Base-by-base conservation (phyloP, 139 green algal species). In the Tetraselmis chui region DNA sequence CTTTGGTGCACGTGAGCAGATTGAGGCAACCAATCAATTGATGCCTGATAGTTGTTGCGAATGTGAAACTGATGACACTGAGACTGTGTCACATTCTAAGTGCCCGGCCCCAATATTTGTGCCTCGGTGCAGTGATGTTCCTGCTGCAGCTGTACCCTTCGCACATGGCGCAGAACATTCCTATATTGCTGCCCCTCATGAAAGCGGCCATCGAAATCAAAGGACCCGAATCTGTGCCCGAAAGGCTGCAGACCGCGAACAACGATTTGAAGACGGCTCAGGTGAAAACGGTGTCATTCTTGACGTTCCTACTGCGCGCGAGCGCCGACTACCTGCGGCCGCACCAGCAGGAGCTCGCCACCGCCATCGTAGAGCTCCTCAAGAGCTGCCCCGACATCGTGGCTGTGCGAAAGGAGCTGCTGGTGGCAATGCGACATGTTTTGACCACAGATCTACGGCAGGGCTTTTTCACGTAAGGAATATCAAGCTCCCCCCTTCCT, bases 41-140 rank as follows among this genome's bases (percentile, higher is more conserved):
- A n/a, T n/a, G n/a, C n/a, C n/a, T n/a, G n/a, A n/a, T n/a, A n/a
- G n/a, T n/a, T n/a, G n/a, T n/a, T n/a, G n/a, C n/a, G n/a, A n/a
- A n/a, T n/a, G n/a, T n/a, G n/a, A n/a, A n/a, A n/a, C n/a, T n/a
- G n/a, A n/a, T n/a, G n/a, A n/a, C n/a, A n/a, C n/a, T n/a, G n/a
- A n/a, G n/a, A n/a, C n/a, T n/a, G n/a, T n/a, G n/a, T n/a, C n/a
- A n/a, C n/a, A n/a, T n/a, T n/a, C n/a, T n/a, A n/a, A n/a, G n/a
- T n/a, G n/a, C n/a, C n/a, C n/a, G n/a, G n/a, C n/a, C n/a, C n/a
- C n/a, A n/a, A n/a, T n/a, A n/a, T n/a, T n/a, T n/a, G n/a, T n/a
- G n/a, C n/a, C n/a, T n/a, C n/a, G n/a, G 18, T 80, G 75, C 90
- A 94, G 88, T 96, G 25, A 95, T 97, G 92, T 92, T 93, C 83